Conservation (phyloP, 495 filamentous ascomycete species). For the Penicillium chermesinum region DNA sequence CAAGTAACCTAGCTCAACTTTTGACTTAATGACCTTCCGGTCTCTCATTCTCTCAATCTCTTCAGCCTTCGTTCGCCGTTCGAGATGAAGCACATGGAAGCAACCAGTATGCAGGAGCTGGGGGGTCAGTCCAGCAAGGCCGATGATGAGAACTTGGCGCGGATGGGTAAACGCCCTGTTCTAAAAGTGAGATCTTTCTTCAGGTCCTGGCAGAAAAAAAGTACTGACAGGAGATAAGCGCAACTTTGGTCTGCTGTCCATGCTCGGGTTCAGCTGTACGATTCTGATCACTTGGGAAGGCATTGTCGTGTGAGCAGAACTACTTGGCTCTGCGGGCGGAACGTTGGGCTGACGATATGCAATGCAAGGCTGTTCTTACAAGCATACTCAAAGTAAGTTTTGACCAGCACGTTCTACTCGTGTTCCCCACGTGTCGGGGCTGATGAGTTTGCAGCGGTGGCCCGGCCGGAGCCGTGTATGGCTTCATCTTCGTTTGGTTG, state of each 20-base stretch:
- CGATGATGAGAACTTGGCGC: conserved; percentile 40
- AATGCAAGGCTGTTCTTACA: conserved; percentile 30
- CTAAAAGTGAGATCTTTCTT: conserved; percentile 27
- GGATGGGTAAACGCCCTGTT: conserved; percentile 48
- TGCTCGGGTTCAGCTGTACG: conserved; percentile 47
- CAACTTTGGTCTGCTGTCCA: conserved; percentile 46
- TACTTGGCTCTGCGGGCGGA: no score
- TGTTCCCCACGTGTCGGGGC: no score
- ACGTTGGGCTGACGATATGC: background rate
- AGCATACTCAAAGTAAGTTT: conserved; percentile 30
- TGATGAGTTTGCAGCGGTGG: conserved; percentile 34
- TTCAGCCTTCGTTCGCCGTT: no score
- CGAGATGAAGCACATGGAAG: background rate
- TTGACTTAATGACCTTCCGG: no score
- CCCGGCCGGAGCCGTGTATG: conserved; percentile 48
- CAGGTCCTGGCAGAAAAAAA: background rate
- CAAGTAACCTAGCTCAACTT: no score
- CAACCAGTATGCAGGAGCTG: conserved; percentile 11
- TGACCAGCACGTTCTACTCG: background rate
- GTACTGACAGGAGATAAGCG: conserved; percentile 19
- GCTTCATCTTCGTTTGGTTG: conserved; percentile 46
- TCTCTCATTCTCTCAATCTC: no score
- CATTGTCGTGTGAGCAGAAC: conserved; percentile 27
- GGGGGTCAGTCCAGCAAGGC: conserved; percentile 14
- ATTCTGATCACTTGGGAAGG: conserved; percentile 50